These are phyloP conservation scores for Priceomyces haplophilus DNA, from an alignment of 805 yeast genomes.

Conservation along the genomic window DNA sequence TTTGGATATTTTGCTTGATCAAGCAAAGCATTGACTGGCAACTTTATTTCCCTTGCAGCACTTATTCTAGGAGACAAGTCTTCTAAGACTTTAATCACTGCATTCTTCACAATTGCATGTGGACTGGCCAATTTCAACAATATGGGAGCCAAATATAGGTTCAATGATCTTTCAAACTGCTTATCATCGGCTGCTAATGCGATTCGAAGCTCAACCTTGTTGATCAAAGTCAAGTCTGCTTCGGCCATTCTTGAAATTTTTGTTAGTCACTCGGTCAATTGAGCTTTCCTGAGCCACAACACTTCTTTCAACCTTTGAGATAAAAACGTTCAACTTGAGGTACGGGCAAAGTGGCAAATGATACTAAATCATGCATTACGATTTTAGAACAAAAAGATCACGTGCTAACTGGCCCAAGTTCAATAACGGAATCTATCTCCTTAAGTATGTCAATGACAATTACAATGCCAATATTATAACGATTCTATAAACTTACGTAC, in stretches of 20 bases:
- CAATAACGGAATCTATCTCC: too few species aligned
- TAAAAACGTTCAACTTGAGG: background rate
- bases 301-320: background rate
- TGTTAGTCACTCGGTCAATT: background rate
- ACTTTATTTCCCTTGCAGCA: slow-evolving; percentile 48
- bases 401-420: too few species aligned
- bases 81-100: slow-evolving; percentile 63
- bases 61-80: slow-evolving; percentile 66
- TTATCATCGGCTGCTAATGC: slow-evolving; percentile 70
- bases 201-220: slow-evolving; percentile 77
- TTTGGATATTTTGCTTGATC: slow-evolving; percentile 60
- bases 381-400: background rate
- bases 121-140: slow-evolving; percentile 75
- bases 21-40: slow-evolving; percentile 65
- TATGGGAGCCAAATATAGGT: slow-evolving; percentile 69
- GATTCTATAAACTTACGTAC: background rate
- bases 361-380: background rate
- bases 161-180: slow-evolving; percentile 60
- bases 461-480: too few species aligned
- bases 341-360: background rate
- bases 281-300: background rate
- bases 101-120: slow-evolving; percentile 59
- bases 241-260: slow-evolving; percentile 23
- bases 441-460: too few species aligned
- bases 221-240: slow-evolving; percentile 58